These are phyloP conservation scores for Neofusicoccum laricinum DNA, from an alignment of 2,329 filamentous ascomycete species.

Conservation along the genomic window DNA sequence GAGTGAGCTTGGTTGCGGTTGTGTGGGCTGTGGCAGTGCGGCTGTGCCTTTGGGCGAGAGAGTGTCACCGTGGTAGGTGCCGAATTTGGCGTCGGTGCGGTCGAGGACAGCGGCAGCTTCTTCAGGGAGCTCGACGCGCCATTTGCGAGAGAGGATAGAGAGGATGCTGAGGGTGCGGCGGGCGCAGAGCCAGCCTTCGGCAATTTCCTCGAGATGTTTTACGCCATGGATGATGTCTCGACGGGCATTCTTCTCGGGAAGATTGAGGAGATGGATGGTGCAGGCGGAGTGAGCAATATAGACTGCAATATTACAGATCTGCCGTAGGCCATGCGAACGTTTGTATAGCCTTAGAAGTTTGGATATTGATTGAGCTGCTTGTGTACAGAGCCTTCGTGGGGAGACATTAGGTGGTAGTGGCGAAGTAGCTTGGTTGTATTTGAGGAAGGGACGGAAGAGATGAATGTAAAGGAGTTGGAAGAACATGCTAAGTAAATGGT, in stretches of 20 bases:
- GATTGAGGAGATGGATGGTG: conserved; percentile 88
- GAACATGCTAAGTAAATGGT: conserved; percentile 72
- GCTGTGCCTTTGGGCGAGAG: conserved; percentile 3
- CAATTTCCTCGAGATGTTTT: conserved; percentile 91
- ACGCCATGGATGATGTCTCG: conserved; percentile 88
- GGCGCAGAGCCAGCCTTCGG: conserved; percentile 90
- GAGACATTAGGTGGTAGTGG: conserved; percentile 85
- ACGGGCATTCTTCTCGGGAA: conserved; percentile 87
- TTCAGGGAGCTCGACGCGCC: conserved; percentile 81
- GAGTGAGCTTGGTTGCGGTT: neutral
- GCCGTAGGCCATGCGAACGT: conserved; percentile 81
- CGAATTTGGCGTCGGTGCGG: conserved; percentile 77
- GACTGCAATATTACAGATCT: conserved; percentile 94
- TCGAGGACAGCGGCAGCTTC: conserved; percentile 76
- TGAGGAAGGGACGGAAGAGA: conserved; percentile 90
- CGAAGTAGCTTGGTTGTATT: conserved; percentile 77
- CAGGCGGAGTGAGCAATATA: conserved; percentile 95
- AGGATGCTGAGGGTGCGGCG: conserved; percentile 81
- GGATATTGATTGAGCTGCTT: conserved; percentile 84
- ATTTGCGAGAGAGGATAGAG: conserved; percentile 80
- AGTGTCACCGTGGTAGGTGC: conserved; percentile 50
- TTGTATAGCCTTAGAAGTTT: conserved; percentile 95
- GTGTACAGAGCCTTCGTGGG: conserved; percentile 84
- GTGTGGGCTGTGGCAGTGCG: conserved; percentile 18
- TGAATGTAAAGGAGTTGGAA: conserved; percentile 95